Conservation (phyloP, 805 yeast genomes). For the Cyberlindnera lachancei region DNA sequence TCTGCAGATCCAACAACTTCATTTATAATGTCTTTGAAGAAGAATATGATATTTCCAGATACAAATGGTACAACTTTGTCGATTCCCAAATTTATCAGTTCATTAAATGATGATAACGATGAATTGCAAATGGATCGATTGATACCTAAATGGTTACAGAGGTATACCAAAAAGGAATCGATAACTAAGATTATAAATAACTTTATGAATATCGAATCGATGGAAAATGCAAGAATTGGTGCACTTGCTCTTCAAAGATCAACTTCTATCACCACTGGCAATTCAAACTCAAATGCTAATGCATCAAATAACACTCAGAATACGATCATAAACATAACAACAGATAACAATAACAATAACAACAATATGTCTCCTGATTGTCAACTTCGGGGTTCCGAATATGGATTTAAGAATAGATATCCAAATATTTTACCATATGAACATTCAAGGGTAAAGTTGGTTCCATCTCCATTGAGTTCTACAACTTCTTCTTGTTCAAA, state of each 20-base stretch:
- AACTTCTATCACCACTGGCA: too few species aligned
- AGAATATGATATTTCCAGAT: slow-evolving; percentile 8
- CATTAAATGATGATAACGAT: slow-evolving; percentile 10
- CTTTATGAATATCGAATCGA: slow-evolving; percentile 25
- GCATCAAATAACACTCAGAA: too few species aligned
- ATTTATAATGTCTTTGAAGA: slow-evolving; percentile 19
- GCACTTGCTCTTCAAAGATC: slow-evolving; percentile 11
- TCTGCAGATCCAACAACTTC: slow-evolving; percentile 19
- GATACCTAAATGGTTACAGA: slow-evolving; percentile 48
- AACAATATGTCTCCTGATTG: slow-evolving; percentile 12
- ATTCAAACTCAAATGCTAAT: too few species aligned
- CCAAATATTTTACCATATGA: slow-evolving; percentile 76
- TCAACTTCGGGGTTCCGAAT: slow-evolving; percentile 48
- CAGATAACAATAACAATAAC: too few species aligned
- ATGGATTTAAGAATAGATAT: slow-evolving; percentile 70
- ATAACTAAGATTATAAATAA: slow-evolving; percentile 21
- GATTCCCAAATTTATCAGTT: slow-evolving; percentile 8
- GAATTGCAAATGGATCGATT: too few species aligned
- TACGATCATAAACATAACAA: too few species aligned
- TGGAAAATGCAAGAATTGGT: slow-evolving; percentile 26
- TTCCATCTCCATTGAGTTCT: slow-evolving; percentile 27
- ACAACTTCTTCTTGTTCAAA: slow-evolving; percentile 6
- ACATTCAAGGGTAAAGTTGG: slow-evolving; percentile 31
- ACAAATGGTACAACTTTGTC: slow-evolving; percentile 5
- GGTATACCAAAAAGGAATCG: slow-evolving; percentile 18